These are phyloP conservation scores for Gaeumannomyces sp. DNA, from an alignment of 2,329 filamentous ascomycete genomes.

Conservation along the genomic window DNA sequence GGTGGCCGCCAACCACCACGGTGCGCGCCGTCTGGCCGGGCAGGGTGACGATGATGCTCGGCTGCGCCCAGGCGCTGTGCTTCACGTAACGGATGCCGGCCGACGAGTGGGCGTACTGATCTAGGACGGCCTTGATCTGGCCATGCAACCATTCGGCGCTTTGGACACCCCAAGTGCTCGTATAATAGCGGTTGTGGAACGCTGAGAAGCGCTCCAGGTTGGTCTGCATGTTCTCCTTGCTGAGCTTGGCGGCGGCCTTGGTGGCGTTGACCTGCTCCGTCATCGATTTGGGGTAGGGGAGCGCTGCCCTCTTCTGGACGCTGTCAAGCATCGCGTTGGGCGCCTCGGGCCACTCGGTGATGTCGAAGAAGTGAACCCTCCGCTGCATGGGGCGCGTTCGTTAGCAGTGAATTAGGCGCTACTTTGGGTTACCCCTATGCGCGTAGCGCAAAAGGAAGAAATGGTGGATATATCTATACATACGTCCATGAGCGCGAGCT, in stretches of 20 bases:
- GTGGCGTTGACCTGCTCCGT: constrained; percentile 58
- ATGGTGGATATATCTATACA: constrained; percentile 22
- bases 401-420: neutral
- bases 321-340: constrained; percentile 36
- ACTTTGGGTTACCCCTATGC: neutral
- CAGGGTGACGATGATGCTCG: constrained; percentile 84
- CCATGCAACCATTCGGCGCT: constrained; percentile 82
- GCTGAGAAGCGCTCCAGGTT: constrained; percentile 73
- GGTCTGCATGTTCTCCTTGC: constrained; percentile 68
- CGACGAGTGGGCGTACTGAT: constrained; percentile 61
- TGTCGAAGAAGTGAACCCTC: constrained; percentile 86
- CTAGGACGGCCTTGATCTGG: constrained; percentile 67
- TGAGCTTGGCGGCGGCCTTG: constrained; percentile 62
- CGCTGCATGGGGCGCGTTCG: constrained; percentile 47
- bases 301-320: constrained; percentile 24
- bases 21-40: constrained; percentile 81
- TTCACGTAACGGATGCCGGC: constrained; percentile 68
- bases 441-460: neutral
- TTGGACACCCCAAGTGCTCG: constrained; percentile 67
- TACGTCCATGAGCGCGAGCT: constrained; percentile 84
- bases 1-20: constrained; percentile 83
- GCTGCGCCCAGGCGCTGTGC: constrained; percentile 78
- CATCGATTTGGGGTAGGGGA: constrained; percentile 29
- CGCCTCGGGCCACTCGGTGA: constrained; percentile 67
- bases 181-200: constrained; percentile 80